A percentile compares a stretch with the other conserved stretches of the same genome.
Evolutionary conservation across 2,329 filamentous ascomycete species (phyloP).

Genomic region (Hirsutella minnesotensis): DNA sequence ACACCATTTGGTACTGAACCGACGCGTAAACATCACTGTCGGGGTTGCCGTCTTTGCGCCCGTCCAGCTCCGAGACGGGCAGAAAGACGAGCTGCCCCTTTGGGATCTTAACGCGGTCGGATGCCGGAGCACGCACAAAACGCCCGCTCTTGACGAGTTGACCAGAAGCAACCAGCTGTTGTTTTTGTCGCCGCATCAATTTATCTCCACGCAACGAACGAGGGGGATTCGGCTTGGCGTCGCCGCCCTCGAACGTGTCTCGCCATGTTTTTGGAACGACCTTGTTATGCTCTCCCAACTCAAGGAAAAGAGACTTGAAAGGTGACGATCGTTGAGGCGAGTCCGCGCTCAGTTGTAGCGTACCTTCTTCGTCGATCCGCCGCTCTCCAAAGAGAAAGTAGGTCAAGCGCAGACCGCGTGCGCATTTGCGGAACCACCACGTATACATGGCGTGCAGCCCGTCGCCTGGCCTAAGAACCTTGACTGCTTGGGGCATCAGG

Average conservation of each 20-base stretch:
- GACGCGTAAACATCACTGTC: conserved; percentile 41
- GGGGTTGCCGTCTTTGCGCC: conserved; percentile 46
- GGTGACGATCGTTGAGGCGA: conserved; percentile 20
- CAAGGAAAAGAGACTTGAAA: conserved; percentile 34
- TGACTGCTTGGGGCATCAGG: conserved; percentile 77
- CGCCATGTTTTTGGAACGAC: conserved; percentile 47
- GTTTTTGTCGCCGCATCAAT: conserved; percentile 27
- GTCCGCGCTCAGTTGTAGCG: conserved; percentile 32
- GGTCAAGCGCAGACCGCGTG: conserved; percentile 65
- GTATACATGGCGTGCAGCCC: conserved; percentile 75
- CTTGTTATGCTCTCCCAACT: conserved; percentile 25
- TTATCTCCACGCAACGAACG: conserved; percentile 24
- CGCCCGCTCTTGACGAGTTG: conserved; percentile 59
- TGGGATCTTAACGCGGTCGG: conserved; percentile 87
- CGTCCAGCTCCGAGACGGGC: conserved; percentile 52
- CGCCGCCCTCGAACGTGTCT: conserved; percentile 37
- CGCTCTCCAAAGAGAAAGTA: conserved; percentile 90
- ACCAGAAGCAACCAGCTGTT: conserved; percentile 30
- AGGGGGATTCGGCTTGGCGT: conserved; percentile 27
- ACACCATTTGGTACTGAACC: conserved; percentile 57
- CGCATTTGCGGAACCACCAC: conserved; percentile 93
- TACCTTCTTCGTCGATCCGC: conserved; percentile 69
- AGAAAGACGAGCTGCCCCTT: conserved; percentile 76
- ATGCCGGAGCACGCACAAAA: conserved; percentile 87
- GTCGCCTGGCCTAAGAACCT: conserved; percentile 75